Evolutionary conservation across 208 protist species (phyloP).

Genomic region (Trypanosoma rangeli): DNA sequence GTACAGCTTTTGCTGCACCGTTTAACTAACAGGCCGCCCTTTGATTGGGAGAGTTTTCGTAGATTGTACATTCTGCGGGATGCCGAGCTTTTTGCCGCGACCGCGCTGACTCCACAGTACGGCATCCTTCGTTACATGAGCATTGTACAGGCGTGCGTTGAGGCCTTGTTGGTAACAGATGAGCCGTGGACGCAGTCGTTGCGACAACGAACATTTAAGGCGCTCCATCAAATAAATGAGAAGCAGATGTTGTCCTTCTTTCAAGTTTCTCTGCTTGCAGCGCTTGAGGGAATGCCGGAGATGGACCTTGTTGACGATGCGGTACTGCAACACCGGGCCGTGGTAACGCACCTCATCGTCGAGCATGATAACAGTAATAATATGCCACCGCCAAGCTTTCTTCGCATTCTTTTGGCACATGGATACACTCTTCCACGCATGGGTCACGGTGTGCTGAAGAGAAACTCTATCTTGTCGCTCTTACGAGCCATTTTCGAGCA

Average conservation of each 20-base stretch:
- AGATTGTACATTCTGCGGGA: slow-evolving; percentile 30
- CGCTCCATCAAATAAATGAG: slow-evolving; percentile 17
- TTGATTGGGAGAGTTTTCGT: slow-evolving; percentile 40
- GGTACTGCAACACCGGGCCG: slow-evolving; percentile 47
- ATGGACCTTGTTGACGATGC: slow-evolving; percentile 55
- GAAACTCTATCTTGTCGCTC: slow-evolving; percentile 42
- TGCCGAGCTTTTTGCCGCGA: not conserved
- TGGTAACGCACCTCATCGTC: slow-evolving; percentile 40
- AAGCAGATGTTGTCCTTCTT: slow-evolving; percentile 58
- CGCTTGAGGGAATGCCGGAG: slow-evolving; percentile 70
- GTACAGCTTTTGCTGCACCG: slow-evolving; percentile 43
- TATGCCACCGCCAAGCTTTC: slow-evolving; percentile 32
- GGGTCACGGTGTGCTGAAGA: slow-evolving; percentile 2
- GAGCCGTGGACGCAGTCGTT: slow-evolving; percentile 4
- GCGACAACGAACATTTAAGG: not conserved
- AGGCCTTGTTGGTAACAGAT: slow-evolving; percentile 30
- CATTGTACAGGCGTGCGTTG: slow-evolving; percentile 36
- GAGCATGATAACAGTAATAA: not conserved
- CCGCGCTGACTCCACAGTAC: slow-evolving; percentile 29
- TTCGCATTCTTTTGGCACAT: slow-evolving; percentile 67
- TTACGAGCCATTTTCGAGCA: slow-evolving; percentile 47
- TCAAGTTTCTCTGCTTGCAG: slow-evolving; percentile 58
- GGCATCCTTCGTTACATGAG: slow-evolving; percentile 47
- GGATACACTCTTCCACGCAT: slow-evolving; percentile 43
- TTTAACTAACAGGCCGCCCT: slow-evolving; percentile 49